Evolutionary conservation across 805 yeast genomes (phyloP).

Genomic region (Kluyveromyces dobzhanskii): DNA sequence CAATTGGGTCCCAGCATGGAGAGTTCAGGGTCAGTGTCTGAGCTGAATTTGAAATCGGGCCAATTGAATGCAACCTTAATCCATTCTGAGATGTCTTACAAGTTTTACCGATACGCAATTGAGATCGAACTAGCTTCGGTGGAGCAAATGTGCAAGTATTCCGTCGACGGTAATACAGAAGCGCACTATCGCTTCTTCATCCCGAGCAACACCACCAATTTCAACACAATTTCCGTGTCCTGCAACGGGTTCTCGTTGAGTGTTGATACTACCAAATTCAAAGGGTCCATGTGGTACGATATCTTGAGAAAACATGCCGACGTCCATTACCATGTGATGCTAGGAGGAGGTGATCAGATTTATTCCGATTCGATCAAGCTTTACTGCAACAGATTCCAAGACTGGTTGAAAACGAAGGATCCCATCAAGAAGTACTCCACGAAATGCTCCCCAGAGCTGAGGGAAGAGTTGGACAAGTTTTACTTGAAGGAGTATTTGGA

Average conservation of each 20-base stretch:
- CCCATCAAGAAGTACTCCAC: conserved; percentile 39
- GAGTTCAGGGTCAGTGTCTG: not conserved
- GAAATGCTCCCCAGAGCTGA: conserved; percentile 39
- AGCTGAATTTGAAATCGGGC: conserved; percentile 27
- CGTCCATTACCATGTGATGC: conserved; percentile 79
- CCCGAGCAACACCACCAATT: conserved; percentile 55
- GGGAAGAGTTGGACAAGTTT: conserved; percentile 48
- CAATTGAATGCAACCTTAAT: conserved; percentile 39
- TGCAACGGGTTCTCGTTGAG: conserved; percentile 85
- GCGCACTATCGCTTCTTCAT: conserved; percentile 57
- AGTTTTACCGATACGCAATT: conserved; percentile 62
- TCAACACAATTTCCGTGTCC: conserved; percentile 77
- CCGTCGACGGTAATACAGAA: conserved; percentile 38
- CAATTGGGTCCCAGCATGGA: conserved; percentile 20
- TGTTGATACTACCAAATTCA: conserved; percentile 57
- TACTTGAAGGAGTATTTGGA: conserved; percentile 66
- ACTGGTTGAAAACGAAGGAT: conserved; percentile 56
- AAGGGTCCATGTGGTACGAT: conserved; percentile 81
- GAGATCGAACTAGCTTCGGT: conserved; percentile 37
- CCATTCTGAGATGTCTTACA: conserved; percentile 36
- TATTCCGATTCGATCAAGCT: conserved; percentile 76
- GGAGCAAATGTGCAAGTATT: conserved; percentile 60
- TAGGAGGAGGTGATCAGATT: conserved; percentile 97
- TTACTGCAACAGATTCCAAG: conserved; percentile 41
- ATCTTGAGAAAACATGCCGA: conserved; percentile 60